These are phyloP conservation scores for Colletotrichum lini DNA, from an alignment of 2,329 filamentous ascomycete genomes.

Conservation along the genomic window DNA sequence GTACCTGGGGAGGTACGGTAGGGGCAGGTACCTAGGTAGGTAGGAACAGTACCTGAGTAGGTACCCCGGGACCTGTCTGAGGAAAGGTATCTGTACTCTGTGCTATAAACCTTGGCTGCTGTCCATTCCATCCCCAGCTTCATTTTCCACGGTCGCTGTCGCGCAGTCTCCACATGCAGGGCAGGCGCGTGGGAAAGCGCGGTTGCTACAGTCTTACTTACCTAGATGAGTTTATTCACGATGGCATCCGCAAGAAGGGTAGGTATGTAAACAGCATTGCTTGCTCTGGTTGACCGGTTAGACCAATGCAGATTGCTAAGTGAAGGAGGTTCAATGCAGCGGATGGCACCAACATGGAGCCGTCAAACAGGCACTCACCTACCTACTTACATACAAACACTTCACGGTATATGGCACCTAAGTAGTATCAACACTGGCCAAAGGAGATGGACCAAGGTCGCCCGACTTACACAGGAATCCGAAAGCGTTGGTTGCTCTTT, in stretches of 20 bases:
- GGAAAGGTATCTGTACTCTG: too few relatives aligned
- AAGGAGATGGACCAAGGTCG: too few relatives aligned
- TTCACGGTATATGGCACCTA: neutral
- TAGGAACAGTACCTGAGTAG: too few relatives aligned
- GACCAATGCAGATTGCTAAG: constrained; percentile 22
- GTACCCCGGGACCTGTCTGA: too few relatives aligned
- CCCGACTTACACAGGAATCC: neutral
- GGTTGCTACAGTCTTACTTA: neutral
- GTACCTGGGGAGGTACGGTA: too few relatives aligned
- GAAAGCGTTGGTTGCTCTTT: neutral
- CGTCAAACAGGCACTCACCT: constrained; percentile 1
- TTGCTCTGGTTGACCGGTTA: constrained; percentile 22
- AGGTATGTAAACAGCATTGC: neutral
- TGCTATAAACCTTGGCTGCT: too few relatives aligned
- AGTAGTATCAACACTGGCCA: too few relatives aligned
- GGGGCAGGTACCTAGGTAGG: too few relatives aligned
- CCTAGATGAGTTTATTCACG: neutral
- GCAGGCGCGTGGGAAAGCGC: constrained; percentile 6
- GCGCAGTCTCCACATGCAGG: constrained; percentile 17
- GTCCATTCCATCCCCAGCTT: neutral
- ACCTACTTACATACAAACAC: too few relatives aligned
- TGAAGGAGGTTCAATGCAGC: constrained; percentile 14
- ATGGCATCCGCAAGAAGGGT: neutral
- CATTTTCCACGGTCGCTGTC: neutral
- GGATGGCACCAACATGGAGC: neutral